These are phyloP conservation scores for Coemansia sp. DNA, from an alignment of 192 early-diverging fungal genomes.

Conservation along the genomic window DNA sequence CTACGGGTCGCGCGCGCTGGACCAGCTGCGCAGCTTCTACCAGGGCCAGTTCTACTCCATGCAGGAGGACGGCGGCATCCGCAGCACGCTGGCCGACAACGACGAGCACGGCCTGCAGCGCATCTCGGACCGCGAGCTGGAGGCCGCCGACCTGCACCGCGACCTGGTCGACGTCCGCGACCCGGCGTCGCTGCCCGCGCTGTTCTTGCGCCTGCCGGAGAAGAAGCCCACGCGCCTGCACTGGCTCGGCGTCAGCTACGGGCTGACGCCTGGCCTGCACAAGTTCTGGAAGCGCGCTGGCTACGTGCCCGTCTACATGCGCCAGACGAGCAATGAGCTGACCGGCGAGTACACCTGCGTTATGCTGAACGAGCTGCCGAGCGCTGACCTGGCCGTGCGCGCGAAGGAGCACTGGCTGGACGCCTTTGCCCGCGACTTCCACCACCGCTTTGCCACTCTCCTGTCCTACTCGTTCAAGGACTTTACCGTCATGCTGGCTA, in stretches of 20 bases:
- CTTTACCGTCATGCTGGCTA: constrained; percentile 79
- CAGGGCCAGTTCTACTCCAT: constrained; percentile 75
- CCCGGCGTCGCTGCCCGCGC: constrained; percentile 88
- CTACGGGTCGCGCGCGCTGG: constrained; percentile 89
- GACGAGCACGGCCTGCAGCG: constrained; percentile 60
- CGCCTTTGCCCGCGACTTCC: constrained; percentile 91
- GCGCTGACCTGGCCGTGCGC: constrained; percentile 52
- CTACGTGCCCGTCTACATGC: constrained; percentile 91
- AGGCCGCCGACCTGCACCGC: constrained; percentile 60
- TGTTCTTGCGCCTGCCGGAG: constrained; percentile 85
- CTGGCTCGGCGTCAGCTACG: constrained; percentile 96
- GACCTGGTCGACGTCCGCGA: constrained; percentile 87
- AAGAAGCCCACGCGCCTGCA: constrained; percentile 79
- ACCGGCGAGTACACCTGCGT: constrained; percentile 99
- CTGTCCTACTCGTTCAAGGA: constrained; percentile 86
- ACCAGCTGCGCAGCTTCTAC: constrained; percentile 87
- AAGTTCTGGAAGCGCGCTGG: constrained; percentile 96
- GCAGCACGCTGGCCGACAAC: constrained; percentile 55
- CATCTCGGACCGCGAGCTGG: constrained; percentile 63
- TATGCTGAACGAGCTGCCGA: constrained; percentile 83
- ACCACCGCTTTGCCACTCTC: constrained; percentile 84
- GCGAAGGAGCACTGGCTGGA: constrained; percentile 75
- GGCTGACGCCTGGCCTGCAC: constrained; percentile 84
- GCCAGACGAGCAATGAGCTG: constrained; percentile 95
- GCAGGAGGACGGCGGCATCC: constrained; percentile 54